Base-by-base conservation (phyloP, 768 basidiomycete genomes). In the Russula compacta region DNA sequence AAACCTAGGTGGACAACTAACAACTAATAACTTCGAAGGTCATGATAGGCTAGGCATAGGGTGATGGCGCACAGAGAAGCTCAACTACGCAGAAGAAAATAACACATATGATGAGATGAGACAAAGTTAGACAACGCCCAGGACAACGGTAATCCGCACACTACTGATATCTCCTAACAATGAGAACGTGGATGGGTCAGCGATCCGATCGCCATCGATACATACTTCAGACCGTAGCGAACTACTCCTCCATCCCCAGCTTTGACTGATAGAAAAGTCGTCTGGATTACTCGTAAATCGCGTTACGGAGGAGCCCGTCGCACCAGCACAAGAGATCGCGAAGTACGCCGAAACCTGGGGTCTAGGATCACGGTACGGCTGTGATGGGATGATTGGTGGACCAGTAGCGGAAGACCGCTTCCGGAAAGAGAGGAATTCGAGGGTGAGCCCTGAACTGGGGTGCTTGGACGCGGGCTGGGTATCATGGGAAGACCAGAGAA, bases 191-290 rank as follows among this genome's bases (percentile, higher is more conserved):
- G 60, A 63, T 56, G 56, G 49, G 36, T 58, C 66, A 40, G 64
- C 64, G 40, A 51, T 56, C 47, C 19, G 67, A 9, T 64, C 69
- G 44, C 66, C 64, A 61, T 75, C 71, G 12, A 77, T 61, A 61
- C 76, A 78, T 67, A 78, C 78, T 66, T 79, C 78, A n/a, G 73
- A 73, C 44, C 78, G 70, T 53, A 85, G 69, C 19, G 80, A 80
- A 60, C 78, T 79, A 56, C 79, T 80, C 74, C 92, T 93, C 93
- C 93, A 95, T 0, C 93, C 94, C 94, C 92, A 95, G 64, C 88
- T 91, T 77, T 94, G 91, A 61, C 84, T 84, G 48, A 92, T 78
- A 33, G 85, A 79, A 70, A 97, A 95, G 47, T 81, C 78, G 69
- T 97, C 94, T 1, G 94, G 94, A 3, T 86, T 81, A 64, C 90